A percentile compares a stretch with the other conserved stretches of the same genome.
These are phyloP conservation scores for Penicillium sp. DNA, from an alignment of 2,329 filamentous ascomycete genomes.

Conservation along the genomic window DNA sequence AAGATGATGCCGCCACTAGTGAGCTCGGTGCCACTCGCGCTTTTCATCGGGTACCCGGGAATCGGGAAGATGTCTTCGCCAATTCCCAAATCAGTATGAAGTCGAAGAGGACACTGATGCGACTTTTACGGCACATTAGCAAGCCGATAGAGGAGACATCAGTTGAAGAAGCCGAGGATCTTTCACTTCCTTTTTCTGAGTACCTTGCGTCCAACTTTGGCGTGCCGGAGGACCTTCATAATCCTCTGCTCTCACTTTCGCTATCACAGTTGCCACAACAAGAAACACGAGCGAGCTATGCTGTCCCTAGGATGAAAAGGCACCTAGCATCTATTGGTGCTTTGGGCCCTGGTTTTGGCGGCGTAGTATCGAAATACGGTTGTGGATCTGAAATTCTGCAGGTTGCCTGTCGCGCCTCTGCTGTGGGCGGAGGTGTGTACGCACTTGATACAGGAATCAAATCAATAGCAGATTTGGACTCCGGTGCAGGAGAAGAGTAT, in stretches of 20 bases:
- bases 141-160: constrained; percentile 52
- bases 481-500: constrained; percentile 13
- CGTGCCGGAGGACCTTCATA: constrained; percentile 62
- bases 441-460: constrained; percentile 69
- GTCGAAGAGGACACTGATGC: constrained; percentile 83
- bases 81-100: constrained; percentile 68
- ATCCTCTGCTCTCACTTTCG: constrained; percentile 63
- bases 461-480: constrained; percentile 17
- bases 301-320: constrained; percentile 65
- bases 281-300: constrained; percentile 58
- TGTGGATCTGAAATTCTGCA: constrained; percentile 83
- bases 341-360: constrained; percentile 83
- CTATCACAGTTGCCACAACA: constrained; percentile 58
- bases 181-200: constrained; percentile 49
- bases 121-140: constrained; percentile 81
- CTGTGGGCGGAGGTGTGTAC: constrained; percentile 86
- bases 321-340: constrained; percentile 82
- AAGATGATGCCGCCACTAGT: constrained; percentile 11
- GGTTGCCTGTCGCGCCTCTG: constrained; percentile 81
- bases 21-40: constrained; percentile 22
- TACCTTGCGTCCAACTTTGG: constrained; percentile 52
- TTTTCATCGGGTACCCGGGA: constrained; percentile 73
- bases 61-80: constrained; percentile 84
- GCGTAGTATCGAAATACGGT: constrained; percentile 88
- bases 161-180: constrained; percentile 49